Conservation (phyloP, 169 alveolate species). For the Cryptosporidium felis region DNA sequence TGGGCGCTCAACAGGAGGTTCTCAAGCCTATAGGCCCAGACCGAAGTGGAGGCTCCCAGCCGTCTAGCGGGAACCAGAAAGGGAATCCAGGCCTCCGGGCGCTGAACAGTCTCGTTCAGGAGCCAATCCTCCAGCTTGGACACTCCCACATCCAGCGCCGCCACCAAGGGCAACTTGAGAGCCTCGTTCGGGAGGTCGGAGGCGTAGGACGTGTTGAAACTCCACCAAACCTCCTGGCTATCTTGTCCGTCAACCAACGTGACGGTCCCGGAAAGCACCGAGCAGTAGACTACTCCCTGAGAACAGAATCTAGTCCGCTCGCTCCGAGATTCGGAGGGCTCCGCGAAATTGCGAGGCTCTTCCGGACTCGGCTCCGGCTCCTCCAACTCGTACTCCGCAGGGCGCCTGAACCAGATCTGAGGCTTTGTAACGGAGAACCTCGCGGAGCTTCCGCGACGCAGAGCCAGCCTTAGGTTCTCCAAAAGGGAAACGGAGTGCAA, state of each 20-base stretch:
- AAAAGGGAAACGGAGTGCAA: constrained; percentile 25
- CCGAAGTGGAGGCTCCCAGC: background rate
- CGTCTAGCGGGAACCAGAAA: constrained; percentile 11
- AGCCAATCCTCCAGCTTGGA: constrained; percentile 50
- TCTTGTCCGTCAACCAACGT: background rate
- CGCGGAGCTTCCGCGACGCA: constrained; percentile 3
- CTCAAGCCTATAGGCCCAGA: constrained; percentile 3
- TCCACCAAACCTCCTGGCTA: constrained; percentile 56
- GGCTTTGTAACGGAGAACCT: constrained; percentile 25
- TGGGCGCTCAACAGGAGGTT: constrained; percentile 23
- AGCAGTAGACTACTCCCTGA: constrained; percentile 31
- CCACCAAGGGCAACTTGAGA: constrained; percentile 28
- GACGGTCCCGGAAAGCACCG: constrained; percentile 21
- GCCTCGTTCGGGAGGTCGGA: background rate
- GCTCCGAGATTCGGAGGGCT: background rate
- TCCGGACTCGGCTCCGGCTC: background rate
- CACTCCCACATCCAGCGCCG: constrained; percentile 20
- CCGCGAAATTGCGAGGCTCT: background rate
- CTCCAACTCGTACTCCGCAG: background rate
- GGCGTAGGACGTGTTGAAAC: background rate
- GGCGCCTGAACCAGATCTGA: constrained; percentile 47
- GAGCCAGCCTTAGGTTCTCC: constrained; percentile 40
- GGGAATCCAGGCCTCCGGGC: constrained; percentile 58
- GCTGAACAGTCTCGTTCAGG: background rate
- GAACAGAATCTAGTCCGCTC: constrained; percentile 12